A percentile compares a stretch with the other conserved stretches of the same genome.
Evolutionary conservation across 164 flowering plant genomes (phyloP).

Genomic region (Macadamia tetraphylla): DNA sequence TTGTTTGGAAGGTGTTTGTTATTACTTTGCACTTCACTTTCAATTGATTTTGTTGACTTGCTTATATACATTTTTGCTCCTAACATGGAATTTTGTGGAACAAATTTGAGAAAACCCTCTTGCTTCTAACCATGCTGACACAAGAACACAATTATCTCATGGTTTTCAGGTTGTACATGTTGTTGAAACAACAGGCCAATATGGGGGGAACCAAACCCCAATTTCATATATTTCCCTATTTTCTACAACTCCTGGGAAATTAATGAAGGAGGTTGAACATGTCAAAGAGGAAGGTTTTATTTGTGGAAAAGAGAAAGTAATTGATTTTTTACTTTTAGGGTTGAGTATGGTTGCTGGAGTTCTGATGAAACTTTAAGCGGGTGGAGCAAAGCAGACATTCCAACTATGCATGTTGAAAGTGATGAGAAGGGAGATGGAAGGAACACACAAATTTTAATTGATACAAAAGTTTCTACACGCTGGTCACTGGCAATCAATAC

Average conservation of each 20-base stretch:
- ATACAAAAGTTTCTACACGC: conserved; percentile 68
- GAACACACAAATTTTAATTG: conserved; percentile 49
- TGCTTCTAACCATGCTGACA: neutral
- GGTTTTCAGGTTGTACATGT: conserved; percentile 82
- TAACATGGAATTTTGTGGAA: no score
- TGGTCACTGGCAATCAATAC: conserved; percentile 86
- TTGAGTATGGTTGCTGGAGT: conserved; percentile 78
- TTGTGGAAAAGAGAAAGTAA: conserved; percentile 58
- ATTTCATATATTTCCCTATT: conserved; percentile 72
- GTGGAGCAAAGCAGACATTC: conserved; percentile 74
- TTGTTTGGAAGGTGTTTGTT: no score
- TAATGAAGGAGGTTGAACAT: conserved; percentile 59
- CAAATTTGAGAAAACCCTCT: no score
- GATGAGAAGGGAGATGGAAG: conserved; percentile 40
- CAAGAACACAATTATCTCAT: neutral
- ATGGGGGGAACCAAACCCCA: conserved; percentile 36
- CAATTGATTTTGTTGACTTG: no score
- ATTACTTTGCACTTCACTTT: no score
- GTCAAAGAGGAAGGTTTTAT: conserved; percentile 59
- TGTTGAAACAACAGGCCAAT: conserved; percentile 54
- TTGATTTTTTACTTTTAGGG: conserved; percentile 76
- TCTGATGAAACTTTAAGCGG: conserved; percentile 44
- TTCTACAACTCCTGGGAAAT: conserved; percentile 77
- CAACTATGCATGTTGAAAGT: conserved; percentile 41
- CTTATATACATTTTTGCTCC: no score